Conservation (phyloP, 495 filamentous ascomycete genomes). For the Rusavskia elegans region DNA sequence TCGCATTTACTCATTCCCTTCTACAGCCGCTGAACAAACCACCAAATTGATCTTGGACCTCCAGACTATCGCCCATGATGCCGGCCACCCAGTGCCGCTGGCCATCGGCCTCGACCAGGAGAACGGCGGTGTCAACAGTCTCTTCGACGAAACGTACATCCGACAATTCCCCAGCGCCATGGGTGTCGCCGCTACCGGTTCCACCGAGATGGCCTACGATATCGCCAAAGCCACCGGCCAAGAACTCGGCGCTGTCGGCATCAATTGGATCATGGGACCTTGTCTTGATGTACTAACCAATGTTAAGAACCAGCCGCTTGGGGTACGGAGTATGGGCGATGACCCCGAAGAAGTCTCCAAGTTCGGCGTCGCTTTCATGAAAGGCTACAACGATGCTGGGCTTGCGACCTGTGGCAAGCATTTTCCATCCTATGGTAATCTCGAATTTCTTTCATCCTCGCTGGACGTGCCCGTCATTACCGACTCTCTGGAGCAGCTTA, state of each 20-base stretch:
- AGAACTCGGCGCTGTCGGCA: slow-evolving; percentile 69
- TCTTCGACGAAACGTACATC: slow-evolving; percentile 83
- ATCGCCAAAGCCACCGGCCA: slow-evolving; percentile 76
- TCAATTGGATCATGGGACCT: slow-evolving; percentile 83
- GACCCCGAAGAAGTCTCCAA: slow-evolving; percentile 82
- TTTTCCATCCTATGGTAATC: slow-evolving; percentile 81
- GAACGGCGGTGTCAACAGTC: slow-evolving; percentile 87
- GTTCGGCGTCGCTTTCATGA: slow-evolving; percentile 75
- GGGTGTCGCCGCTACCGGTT: slow-evolving; percentile 77
- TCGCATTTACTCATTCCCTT: background rate
- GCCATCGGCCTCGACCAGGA: slow-evolving; percentile 81
- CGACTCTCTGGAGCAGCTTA: slow-evolving; percentile 75
- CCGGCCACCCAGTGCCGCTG: slow-evolving; percentile 70
- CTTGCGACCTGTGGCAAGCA: slow-evolving; percentile 80
- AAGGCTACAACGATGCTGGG: slow-evolving; percentile 75
- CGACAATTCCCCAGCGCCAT: slow-evolving; percentile 84
- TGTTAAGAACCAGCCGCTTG: slow-evolving; percentile 69
- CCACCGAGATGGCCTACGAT: slow-evolving; percentile 57
- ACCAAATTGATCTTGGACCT: slow-evolving; percentile 68
- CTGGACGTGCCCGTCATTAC: slow-evolving; percentile 84
- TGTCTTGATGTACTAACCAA: slow-evolving; percentile 85
- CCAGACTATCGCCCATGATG: slow-evolving; percentile 73
- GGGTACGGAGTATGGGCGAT: slow-evolving; percentile 68
- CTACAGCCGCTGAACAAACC: slow-evolving; percentile 49
- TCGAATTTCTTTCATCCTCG: slow-evolving; percentile 78